phyloP scores from a whole-genome alignment of 352 stramenopile species.

The Phytophthora capsici region DNA sequence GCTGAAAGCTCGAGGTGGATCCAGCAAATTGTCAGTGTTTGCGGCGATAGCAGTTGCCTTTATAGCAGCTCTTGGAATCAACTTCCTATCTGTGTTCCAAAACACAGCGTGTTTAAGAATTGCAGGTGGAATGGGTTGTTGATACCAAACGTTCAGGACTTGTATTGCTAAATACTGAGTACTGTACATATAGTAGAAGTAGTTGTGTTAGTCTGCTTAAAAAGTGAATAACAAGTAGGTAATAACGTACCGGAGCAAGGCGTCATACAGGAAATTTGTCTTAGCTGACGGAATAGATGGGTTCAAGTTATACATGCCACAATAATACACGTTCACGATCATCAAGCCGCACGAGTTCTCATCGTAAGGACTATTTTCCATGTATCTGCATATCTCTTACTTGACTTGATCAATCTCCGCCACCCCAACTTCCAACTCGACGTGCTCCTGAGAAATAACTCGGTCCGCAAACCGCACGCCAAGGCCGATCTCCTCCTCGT shows the following conservation, averaged over 20 bases:
- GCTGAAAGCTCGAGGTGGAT: constrained; percentile 56
- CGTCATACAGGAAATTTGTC: too few relatives aligned
- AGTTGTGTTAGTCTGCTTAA: too few relatives aligned
- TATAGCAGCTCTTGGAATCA: constrained; percentile 52
- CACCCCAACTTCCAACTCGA: constrained; percentile 15
- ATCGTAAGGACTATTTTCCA: too few relatives aligned
- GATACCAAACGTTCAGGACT: constrained; percentile 9
- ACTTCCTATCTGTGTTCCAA: constrained; percentile 68
- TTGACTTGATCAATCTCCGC: constrained; percentile 42
- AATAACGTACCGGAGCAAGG: too few relatives aligned
- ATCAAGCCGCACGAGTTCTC: too few relatives aligned
- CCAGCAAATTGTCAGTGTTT: constrained; percentile 53
- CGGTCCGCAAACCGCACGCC: constrained; percentile 30
- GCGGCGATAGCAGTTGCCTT: constrained; percentile 50
- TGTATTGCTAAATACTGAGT: too few relatives aligned
- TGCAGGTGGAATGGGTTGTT: constrained; percentile 66
- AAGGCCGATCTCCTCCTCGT: constrained; percentile 31
- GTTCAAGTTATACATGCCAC: too few relatives aligned
- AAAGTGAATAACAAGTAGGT: too few relatives aligned
- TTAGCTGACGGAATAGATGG: too few relatives aligned
- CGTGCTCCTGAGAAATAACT: not conserved
- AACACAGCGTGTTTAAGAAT: constrained; percentile 62
- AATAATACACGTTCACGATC: too few relatives aligned
- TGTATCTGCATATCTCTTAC: constrained; percentile 3
- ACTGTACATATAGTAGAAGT: too few relatives aligned